Evolutionary conservation across 2,329 filamentous ascomycete genomes (phyloP), one percentile per base, ranked within the genome.

Genomic region (Alternaria triticimaculans): DNA sequence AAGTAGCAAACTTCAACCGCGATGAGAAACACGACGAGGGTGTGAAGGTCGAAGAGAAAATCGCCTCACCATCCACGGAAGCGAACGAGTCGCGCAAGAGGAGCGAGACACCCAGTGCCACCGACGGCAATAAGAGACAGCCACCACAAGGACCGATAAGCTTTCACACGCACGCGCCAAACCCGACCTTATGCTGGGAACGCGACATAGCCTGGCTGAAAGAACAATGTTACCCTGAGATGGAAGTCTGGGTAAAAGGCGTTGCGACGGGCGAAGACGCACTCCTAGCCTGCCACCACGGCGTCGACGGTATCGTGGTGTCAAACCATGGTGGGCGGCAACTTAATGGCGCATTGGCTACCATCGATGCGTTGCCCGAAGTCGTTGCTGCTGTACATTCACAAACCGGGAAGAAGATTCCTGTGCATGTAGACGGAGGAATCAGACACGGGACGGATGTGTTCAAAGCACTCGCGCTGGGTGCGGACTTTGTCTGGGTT

Each of bases 381-480:
- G 82, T 84, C 0, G 75, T 84, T 8, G 69, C 76, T 2, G 71
- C 72, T 1, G 90, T 97, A 56, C 60, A 57, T 2, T 67, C 64
- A 6, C 70, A 71, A 7, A 23, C 58, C 2, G 46, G 46, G 1
- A 67, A 60, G 18, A 73, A 65, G 20, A 71, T 76, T 2, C 94
- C 97, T 77, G 86, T 98, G 18, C 98, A 88, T 80, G 84, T 98
- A 54, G 96, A 98, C 78, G 95, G 96, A 21, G 95, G 95, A 46
- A 86, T 97, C 48, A 88, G 94, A 45, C 89, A 95, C 48, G 94
- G 91, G 7, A 97, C 94, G 1, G 96, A 98, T 79, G 94, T 98
- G 64, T 88, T 98, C 80, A 98, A 98, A 83, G 95, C 94, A 12
- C 84, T 98, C 9, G 97, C 94, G 76, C 86, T 98, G 0, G 96